Evolutionary conservation across 768 basidiomycete genomes (phyloP).

Genomic region (Amanita pseudoporphyria): DNA sequence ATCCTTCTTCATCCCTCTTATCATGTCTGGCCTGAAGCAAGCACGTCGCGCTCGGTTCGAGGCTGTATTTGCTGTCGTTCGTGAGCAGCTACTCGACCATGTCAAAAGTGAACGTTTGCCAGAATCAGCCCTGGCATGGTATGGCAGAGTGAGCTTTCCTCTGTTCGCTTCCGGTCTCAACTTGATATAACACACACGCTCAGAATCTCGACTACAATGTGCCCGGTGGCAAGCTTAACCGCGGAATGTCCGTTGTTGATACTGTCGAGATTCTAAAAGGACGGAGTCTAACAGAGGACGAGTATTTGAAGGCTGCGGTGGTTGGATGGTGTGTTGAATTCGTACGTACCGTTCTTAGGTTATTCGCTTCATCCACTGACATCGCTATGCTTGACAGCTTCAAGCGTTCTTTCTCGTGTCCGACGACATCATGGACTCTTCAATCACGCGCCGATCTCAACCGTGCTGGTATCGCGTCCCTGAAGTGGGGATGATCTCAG

Average conservation of each 20-base stretch:
- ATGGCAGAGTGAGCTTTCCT: conserved; percentile 45
- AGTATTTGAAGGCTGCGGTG: conserved; percentile 82
- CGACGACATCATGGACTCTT: conserved; percentile 96
- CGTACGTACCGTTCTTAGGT: conserved; percentile 36
- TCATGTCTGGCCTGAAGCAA: not conserved
- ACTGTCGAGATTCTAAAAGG: conserved; percentile 84
- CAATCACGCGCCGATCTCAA: conserved; percentile 88
- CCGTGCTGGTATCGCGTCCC: conserved; percentile 84
- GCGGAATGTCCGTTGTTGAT: conserved; percentile 94
- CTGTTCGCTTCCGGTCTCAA: not conserved
- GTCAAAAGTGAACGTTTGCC: conserved; percentile 72
- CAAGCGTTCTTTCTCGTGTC: conserved; percentile 97
- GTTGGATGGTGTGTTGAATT: conserved; percentile 96
- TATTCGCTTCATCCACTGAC: not conserved
- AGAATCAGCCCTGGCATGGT: conserved; percentile 78
- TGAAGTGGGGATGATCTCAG: conserved; percentile 71
- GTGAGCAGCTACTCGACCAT: conserved; percentile 68
- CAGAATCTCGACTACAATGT: conserved; percentile 90
- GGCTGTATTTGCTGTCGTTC: conserved; percentile 58
- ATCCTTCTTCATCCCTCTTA: too few relatives aligned
- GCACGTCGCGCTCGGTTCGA: conserved; percentile 58
- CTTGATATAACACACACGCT: not conserved
- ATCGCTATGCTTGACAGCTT: conserved; percentile 39
- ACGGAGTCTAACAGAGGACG: conserved; percentile 58
- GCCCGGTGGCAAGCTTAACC: conserved; percentile 94